Percentiles rank a stretch among this genome's conserved stretches.
Conservation (phyloP, 1,284 basidiomycete genomes). For the Agaricales sp. region DNA sequence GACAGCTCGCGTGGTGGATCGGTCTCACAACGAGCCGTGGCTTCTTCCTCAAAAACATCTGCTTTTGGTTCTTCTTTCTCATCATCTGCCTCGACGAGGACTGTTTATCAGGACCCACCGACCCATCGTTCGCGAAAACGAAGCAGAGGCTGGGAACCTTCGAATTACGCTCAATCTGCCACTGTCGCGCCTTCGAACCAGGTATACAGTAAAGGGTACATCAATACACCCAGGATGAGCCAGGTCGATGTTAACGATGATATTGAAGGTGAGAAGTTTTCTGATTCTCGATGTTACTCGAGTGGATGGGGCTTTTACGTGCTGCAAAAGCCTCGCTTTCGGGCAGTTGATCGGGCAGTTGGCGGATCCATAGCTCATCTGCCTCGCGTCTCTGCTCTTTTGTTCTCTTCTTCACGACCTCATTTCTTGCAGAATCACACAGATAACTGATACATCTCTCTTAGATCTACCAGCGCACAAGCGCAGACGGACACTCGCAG, state of each 20-base stretch:
- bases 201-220: background rate
- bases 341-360: no score
- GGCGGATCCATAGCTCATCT: no score
- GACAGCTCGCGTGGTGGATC: no score
- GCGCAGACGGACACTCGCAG: constrained; percentile 58
- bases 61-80: no score
- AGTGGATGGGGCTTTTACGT: no score
- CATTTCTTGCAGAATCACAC: background rate
- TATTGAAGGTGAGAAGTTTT: background rate
- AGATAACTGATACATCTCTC: background rate
- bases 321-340: no score
- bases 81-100: no score
- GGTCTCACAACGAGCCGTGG: no score
- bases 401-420: background rate
- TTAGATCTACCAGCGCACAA: constrained; percentile 40
- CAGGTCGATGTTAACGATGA: background rate
- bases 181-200: background rate
- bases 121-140: background rate
- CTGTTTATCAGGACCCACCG: background rate
- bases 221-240: constrained; percentile 1
- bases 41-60: no score
- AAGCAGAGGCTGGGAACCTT: background rate
- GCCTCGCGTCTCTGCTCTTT: background rate
- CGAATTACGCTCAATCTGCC: background rate
- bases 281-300: no score